Conservation (phyloP, 192 early-diverging fungal genomes). For the Coemansia sp. region DNA sequence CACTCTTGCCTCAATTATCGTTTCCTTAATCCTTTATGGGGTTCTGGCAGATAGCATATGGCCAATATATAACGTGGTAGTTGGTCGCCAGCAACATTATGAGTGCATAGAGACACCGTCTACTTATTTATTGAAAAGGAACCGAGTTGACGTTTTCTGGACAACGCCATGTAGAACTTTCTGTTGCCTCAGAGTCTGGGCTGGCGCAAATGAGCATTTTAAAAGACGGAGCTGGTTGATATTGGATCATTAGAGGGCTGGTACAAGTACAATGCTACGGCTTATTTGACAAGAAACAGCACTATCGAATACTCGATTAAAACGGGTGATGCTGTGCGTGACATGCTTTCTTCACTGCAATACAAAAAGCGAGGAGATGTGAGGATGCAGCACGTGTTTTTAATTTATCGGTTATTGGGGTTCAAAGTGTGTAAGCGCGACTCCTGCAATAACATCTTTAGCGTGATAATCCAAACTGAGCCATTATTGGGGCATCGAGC, state of each 20-base stretch:
- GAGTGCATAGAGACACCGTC: background rate
- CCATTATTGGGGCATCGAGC: background rate
- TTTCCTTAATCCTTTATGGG: background rate
- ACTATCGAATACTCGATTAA: background rate
- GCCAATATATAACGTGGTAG: background rate
- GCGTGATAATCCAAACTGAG: background rate
- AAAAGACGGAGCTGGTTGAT: background rate
- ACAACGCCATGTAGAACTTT: conserved; percentile 1
- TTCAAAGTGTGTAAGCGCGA: too few relatives aligned
- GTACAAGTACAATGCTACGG: background rate
- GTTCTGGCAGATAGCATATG: background rate
- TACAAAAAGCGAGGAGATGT: background rate
- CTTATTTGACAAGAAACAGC: background rate
- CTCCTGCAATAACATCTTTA: too few relatives aligned
- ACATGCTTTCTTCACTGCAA: conserved; percentile 3
- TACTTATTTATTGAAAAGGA: background rate
- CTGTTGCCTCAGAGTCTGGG: background rate
- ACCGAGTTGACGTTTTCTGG: background rate
- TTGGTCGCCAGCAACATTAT: background rate
- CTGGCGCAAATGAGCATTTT: background rate
- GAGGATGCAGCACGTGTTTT: too few relatives aligned
- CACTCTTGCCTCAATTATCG: background rate
- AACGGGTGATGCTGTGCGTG: background rate
- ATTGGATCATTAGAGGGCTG: conserved; percentile 2
- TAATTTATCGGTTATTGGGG: background rate